phyloP scores from a whole-genome alignment of 768 basidiomycete species.

The Pulveroboletus frians region DNA sequence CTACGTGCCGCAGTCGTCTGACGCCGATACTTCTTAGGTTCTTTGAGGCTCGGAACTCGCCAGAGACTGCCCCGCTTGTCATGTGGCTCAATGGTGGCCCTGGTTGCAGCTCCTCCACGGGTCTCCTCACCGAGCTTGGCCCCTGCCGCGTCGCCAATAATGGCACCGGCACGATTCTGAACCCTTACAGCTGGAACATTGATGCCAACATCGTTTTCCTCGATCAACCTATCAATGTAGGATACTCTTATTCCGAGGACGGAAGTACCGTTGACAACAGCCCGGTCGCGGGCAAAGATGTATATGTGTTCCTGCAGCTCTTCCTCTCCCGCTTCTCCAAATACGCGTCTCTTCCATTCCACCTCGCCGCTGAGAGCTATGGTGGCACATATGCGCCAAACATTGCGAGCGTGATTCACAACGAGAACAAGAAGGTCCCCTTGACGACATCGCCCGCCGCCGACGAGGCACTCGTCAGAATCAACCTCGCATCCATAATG shows the following conservation, averaged over 20 bases:
- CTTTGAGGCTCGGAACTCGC: slow-evolving; percentile 78
- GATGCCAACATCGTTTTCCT: slow-evolving; percentile 58
- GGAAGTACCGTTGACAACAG: slow-evolving; percentile 71
- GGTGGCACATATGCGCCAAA: slow-evolving; percentile 79
- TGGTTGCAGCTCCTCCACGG: slow-evolving; percentile 70
- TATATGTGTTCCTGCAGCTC: slow-evolving; percentile 78
- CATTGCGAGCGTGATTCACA: slow-evolving; percentile 77
- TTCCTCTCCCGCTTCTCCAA: slow-evolving; percentile 75
- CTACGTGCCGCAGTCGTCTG: background rate
- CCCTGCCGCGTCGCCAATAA: slow-evolving; percentile 72
- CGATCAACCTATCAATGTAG: slow-evolving; percentile 81
- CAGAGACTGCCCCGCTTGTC: slow-evolving; percentile 73
- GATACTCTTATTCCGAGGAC: slow-evolving; percentile 80
- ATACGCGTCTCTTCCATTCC: slow-evolving; percentile 67
- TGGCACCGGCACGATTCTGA: slow-evolving; percentile 64
- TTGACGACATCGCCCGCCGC: slow-evolving; percentile 40
- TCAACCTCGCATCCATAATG: slow-evolving; percentile 81
- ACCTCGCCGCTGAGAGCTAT: slow-evolving; percentile 78
- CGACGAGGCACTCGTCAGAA: slow-evolving; percentile 43
- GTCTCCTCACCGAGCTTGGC: slow-evolving; percentile 88
- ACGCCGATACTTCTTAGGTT: slow-evolving; percentile 48
- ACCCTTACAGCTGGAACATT: slow-evolving; percentile 83
- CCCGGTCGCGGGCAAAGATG: slow-evolving; percentile 85
- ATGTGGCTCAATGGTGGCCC: slow-evolving; percentile 89
- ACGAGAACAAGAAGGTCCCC: slow-evolving; percentile 61